A percentile compares a stretch with the other conserved stretches of the same genome.
Conservation (phyloP, 2,329 filamentous ascomycete species). For the Colletotrichum shisoi region DNA sequence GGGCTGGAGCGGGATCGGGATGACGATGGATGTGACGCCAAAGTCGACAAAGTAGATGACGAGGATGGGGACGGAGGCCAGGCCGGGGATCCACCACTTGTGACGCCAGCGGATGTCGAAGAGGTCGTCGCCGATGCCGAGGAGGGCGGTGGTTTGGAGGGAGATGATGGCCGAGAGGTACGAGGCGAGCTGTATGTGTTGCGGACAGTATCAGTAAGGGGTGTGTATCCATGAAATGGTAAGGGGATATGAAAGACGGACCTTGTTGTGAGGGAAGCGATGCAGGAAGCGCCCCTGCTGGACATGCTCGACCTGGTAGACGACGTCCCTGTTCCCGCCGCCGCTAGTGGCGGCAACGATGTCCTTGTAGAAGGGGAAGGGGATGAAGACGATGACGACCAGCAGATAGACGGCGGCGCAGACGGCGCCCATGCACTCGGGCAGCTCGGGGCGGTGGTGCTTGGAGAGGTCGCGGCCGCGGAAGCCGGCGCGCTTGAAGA, state of each 20-base stretch:
- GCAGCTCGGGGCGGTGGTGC: conserved; percentile 74
- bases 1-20: conserved; percentile 83
- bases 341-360: conserved; percentile 94
- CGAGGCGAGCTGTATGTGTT: conserved; percentile 76
- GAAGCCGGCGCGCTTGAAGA: conserved; percentile 86
- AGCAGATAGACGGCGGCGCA: conserved; percentile 93
- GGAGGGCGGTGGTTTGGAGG: conserved; percentile 86
- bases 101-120: conserved; percentile 99
- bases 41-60: conserved; percentile 99
- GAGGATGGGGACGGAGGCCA: conserved; percentile 90
- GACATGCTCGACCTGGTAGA: conserved; percentile 74
- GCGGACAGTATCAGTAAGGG: too few relatives aligned
- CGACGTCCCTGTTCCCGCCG: conserved; percentile 88
- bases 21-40: conserved; percentile 92
- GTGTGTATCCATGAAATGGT: too few relatives aligned
- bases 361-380: conserved; percentile 97
- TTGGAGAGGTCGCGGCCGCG: conserved; percentile 90
- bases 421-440: conserved; percentile 95
- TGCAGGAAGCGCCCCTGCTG: conserved; percentile 87
- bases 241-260: conserved; percentile 47
- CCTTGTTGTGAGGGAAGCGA: conserved; percentile 93
- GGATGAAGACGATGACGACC: conserved; percentile 88
- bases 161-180: conserved; percentile 95
- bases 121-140: conserved; percentile 93
- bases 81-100: conserved; percentile 96